Percentiles rank a stretch among this genome's conserved stretches.
These are phyloP conservation scores for Diaporthe vaccinii DNA, from an alignment of 2,329 filamentous ascomycete species.

Conservation along the genomic window DNA sequence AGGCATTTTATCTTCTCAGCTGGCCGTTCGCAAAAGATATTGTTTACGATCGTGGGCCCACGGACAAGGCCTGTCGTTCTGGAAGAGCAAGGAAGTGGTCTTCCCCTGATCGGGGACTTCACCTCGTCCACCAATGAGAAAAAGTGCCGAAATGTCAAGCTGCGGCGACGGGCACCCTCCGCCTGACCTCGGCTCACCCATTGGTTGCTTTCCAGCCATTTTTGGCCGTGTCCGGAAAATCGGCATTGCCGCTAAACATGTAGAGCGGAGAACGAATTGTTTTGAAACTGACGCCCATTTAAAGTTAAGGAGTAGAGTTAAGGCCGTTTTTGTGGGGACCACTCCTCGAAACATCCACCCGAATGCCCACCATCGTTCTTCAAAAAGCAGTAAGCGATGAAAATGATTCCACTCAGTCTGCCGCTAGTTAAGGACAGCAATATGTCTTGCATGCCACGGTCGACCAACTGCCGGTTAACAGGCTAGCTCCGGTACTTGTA, in stretches of 20 bases:
- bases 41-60: neutral
- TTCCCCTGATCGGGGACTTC: neutral
- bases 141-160: neutral
- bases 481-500: slow-evolving; percentile 7
- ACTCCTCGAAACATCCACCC: slow-evolving; percentile 18
- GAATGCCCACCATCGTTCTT: slow-evolving; percentile 1
- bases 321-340: neutral
- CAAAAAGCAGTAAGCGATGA: neutral
- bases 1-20: slow-evolving; percentile 6
- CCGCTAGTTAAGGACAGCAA: neutral
- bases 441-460: neutral
- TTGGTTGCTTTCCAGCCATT: neutral
- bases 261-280: neutral
- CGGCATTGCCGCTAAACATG: neutral
- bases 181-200: neutral
- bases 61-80: neutral
- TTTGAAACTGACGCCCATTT: slow-evolving; percentile 20
- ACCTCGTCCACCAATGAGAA: neutral
- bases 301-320: slow-evolving; percentile 27
- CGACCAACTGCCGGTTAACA: neutral
- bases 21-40: neutral
- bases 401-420: neutral
- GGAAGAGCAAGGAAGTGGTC: neutral
- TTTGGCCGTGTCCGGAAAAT: neutral
- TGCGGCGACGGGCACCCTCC: neutral